These are phyloP conservation scores for Pseudomonodictys pantanalensis DNA, from an alignment of 495 filamentous ascomycete genomes.

Conservation along the genomic window DNA sequence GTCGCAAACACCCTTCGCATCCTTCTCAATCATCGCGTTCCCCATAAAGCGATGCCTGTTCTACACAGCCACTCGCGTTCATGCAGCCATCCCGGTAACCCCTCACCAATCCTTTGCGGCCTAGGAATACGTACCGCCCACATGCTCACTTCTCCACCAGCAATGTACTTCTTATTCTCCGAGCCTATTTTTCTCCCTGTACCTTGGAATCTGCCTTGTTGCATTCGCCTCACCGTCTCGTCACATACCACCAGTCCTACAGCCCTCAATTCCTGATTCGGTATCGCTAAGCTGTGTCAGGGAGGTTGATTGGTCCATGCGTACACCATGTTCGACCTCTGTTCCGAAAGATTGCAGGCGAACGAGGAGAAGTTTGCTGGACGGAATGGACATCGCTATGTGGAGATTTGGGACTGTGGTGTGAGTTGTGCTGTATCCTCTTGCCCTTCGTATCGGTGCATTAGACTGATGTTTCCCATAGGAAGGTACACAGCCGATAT, in stretches of 20 bases:
- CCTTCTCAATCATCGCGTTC: too few relatives aligned
- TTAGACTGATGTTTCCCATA: not conserved
- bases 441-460: not conserved
- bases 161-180: too few relatives aligned
- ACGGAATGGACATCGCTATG: slow-evolving; percentile 14
- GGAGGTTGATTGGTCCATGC: not conserved
- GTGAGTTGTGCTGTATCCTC: not conserved
- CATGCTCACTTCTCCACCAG: too few relatives aligned
- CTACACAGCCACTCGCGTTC: not conserved
- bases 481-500: not conserved
- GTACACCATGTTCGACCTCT: slow-evolving; percentile 18
- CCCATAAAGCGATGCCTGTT: too few relatives aligned
- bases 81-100: not conserved
- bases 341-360: slow-evolving; percentile 5
- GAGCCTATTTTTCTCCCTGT: too few relatives aligned
- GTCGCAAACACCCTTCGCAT: too few relatives aligned
- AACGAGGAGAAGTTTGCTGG: slow-evolving; percentile 8
- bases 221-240: not conserved
- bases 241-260: too few relatives aligned
- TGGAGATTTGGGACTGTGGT: slow-evolving; percentile 15
- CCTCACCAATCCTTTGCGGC: not conserved
- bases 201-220: not conserved
- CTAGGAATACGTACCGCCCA: not conserved
- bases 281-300: too few relatives aligned
- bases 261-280: too few relatives aligned